Conservation (phyloP, 73 alveolate genomes). For the Paraurostyla sp. region DNA sequence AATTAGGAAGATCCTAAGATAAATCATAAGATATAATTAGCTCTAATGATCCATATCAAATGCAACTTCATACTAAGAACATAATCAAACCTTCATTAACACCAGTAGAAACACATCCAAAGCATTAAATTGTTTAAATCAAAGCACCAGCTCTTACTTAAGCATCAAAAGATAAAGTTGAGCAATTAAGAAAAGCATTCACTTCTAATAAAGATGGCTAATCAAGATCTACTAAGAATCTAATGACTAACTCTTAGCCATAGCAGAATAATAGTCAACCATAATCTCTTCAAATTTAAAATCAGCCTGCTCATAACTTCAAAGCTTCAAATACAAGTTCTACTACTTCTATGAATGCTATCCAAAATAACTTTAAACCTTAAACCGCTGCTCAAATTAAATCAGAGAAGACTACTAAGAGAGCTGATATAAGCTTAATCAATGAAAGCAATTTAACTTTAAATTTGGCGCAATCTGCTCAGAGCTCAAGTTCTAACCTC, state of each 20-base stretch:
- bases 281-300: background rate
- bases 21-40: background rate
- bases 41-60: slow-evolving; percentile 5
- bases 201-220: slow-evolving; percentile 15
- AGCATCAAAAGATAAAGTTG: slow-evolving; percentile 15
- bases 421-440: slow-evolving; percentile 23
- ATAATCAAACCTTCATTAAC: background rate
- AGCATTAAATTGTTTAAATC: background rate
- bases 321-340: background rate
- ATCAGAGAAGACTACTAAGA: background rate
- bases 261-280: background rate
- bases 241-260: background rate
- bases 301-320: background rate
- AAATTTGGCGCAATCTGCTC: too few species aligned
- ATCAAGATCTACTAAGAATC: background rate
- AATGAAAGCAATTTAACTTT: background rate
- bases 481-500: too few species aligned
- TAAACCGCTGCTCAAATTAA: too few species aligned
- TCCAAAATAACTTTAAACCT: background rate
- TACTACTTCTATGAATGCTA: background rate
- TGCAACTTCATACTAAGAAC: background rate
- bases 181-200: slow-evolving; percentile 19
- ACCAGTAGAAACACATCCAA: too few species aligned
- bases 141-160: background rate
- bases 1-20: background rate